Conservation (phyloP, 1,284 basidiomycete genomes). For the Leccinum angustisporum region DNA sequence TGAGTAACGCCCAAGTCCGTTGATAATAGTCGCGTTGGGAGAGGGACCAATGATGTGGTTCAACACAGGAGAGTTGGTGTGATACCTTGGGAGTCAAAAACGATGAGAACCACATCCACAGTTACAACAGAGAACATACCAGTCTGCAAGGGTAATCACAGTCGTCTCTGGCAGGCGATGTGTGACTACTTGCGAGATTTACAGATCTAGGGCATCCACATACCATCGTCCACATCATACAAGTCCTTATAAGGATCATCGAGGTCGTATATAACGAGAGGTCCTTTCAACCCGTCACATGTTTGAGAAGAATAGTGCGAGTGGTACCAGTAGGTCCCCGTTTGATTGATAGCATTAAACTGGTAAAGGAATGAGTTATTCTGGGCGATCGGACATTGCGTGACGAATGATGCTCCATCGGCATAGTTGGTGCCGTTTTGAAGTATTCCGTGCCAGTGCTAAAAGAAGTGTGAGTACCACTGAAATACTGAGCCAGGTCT, state of each 20-base stretch:
- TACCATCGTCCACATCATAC: slow-evolving; percentile 39
- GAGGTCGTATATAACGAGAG: slow-evolving; percentile 37
- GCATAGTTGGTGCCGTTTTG: slow-evolving; percentile 28
- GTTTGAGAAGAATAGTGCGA: slow-evolving; percentile 41
- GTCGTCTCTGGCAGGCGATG: slow-evolving; percentile 26
- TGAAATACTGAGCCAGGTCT: slow-evolving; percentile 19
- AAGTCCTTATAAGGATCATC: slow-evolving; percentile 30
- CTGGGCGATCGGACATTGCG: slow-evolving; percentile 47
- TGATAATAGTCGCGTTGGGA: slow-evolving; percentile 41
- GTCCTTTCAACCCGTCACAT: slow-evolving; percentile 31
- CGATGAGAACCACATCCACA: neutral
- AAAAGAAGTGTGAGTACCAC: slow-evolving; percentile 26
- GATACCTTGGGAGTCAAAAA: slow-evolving; percentile 36
- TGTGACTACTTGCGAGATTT: neutral
- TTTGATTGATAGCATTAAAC: slow-evolving; percentile 32
- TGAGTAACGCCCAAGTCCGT: slow-evolving; percentile 46
- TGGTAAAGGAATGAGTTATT: slow-evolving; percentile 39
- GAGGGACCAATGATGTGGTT: slow-evolving; percentile 19
- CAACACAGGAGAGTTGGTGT: slow-evolving; percentile 19
- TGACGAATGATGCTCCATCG: slow-evolving; percentile 34
- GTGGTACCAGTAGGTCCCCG: slow-evolving; percentile 48
- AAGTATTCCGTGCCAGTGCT: slow-evolving; percentile 40
- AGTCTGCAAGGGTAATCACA: slow-evolving; percentile 31
- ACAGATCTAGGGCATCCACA: slow-evolving; percentile 11
- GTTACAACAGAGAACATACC: slow-evolving; percentile 13